A percentile compares a stretch with the other conserved stretches of the same genome.
Evolutionary conservation across 176 grass and related monocot genomes (phyloP).

Genomic region (Cocos nucifera): DNA sequence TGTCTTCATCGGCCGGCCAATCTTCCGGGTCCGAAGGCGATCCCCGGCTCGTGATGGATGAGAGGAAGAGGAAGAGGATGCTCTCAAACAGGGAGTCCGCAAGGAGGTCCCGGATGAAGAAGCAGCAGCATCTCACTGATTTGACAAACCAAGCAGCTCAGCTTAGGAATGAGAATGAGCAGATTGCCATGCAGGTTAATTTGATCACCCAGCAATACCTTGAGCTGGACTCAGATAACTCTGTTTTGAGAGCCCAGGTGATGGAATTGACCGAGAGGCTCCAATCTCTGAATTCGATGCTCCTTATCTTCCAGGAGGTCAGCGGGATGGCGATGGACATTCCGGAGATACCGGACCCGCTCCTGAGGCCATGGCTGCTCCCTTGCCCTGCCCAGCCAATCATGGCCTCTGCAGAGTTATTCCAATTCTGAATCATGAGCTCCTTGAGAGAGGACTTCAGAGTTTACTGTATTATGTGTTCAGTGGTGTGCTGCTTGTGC

Average conservation of each 20-base stretch:
- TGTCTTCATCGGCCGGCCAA: slow-evolving; percentile 8
- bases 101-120: slow-evolving; percentile 54
- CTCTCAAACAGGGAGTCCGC: slow-evolving; percentile 79
- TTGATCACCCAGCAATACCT: slow-evolving; percentile 22
- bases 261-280: slow-evolving; percentile 39
- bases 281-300: slow-evolving; percentile 36
- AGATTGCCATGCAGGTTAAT: slow-evolving; percentile 21
- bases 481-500: too few relatives aligned
- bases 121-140: slow-evolving; percentile 39
- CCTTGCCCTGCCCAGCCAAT: slow-evolving; percentile 13
- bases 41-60: slow-evolving; percentile 20
- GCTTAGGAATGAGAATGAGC: slow-evolving; percentile 37
- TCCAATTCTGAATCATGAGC: slow-evolving; percentile 17
- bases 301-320: slow-evolving; percentile 29
- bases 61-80: slow-evolving; percentile 68
- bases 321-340: slow-evolving; percentile 51
- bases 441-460: not conserved
- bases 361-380: slow-evolving; percentile 34
- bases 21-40: slow-evolving; percentile 36
- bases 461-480: too few relatives aligned
- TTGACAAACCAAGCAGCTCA: slow-evolving; percentile 20
- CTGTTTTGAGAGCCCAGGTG: slow-evolving; percentile 26
- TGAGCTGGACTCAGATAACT: slow-evolving; percentile 56
- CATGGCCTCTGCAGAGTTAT: slow-evolving; percentile 20
- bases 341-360: slow-evolving; percentile 33